Conservation (phyloP, 2,329 filamentous ascomycete species). For the Penicillium concentricum region DNA sequence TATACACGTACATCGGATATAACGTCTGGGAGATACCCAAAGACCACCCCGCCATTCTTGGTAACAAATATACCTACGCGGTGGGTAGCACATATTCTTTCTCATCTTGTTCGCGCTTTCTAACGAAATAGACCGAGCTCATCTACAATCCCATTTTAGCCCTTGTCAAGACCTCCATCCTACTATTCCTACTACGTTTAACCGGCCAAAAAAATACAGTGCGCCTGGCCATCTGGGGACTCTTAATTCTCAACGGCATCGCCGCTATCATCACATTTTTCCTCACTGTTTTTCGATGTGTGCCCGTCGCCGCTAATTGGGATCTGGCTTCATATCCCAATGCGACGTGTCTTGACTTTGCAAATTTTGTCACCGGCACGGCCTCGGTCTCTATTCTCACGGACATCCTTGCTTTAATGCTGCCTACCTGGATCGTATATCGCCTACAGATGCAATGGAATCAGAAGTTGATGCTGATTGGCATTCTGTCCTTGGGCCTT, state of each 20-base stretch:
- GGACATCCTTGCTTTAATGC: background rate
- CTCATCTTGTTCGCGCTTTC: background rate
- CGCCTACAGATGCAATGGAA: constrained; percentile 7
- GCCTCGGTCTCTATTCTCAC: constrained; percentile 8
- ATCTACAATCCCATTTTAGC: constrained; percentile 10
- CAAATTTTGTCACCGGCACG: constrained; percentile 10
- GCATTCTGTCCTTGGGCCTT: constrained; percentile 10
- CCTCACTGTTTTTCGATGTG: constrained; percentile 5
- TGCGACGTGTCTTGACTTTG: constrained; percentile 6
- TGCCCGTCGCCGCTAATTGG: constrained; percentile 8
- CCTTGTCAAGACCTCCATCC: constrained; percentile 9
- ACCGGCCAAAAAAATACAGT: constrained; percentile 8
- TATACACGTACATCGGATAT: background rate
- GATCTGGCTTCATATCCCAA: background rate
- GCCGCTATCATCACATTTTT: constrained; percentile 4
- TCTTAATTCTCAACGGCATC: constrained; percentile 2
- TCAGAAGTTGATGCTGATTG: constrained; percentile 9
- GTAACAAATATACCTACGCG: constrained; percentile 15
- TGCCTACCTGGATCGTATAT: constrained; percentile 11
- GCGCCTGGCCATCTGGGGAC: constrained; percentile 4
- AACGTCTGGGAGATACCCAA: constrained; percentile 14
- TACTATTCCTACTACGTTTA: constrained; percentile 7
- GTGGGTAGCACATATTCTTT: background rate
- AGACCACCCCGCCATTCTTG: background rate
- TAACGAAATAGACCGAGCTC: constrained; percentile 4